A percentile compares a stretch with the other conserved stretches of the same genome.
phyloP scores from a whole-genome alignment of 257 asterid genomes.

The Solanum dulcamara region DNA sequence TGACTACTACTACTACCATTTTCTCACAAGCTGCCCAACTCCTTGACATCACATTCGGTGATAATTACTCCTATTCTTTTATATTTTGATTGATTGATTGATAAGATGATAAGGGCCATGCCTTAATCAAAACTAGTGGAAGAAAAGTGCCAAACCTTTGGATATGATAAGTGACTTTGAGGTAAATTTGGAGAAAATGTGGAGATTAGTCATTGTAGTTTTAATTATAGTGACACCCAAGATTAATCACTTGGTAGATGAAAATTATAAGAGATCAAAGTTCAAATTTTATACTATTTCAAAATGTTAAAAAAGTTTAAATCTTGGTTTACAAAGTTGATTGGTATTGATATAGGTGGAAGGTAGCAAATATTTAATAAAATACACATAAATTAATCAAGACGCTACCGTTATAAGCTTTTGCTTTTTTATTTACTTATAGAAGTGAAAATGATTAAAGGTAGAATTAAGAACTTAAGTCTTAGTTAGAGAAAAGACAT shows the following conservation, averaged over 20 bases:
- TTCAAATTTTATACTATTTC: not conserved
- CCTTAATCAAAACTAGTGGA: not conserved
- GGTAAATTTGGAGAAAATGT: not conserved
- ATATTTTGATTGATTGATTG: not conserved
- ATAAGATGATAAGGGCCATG: not conserved
- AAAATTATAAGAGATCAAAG: not conserved
- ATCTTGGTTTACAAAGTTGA: not conserved
- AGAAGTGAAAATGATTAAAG: not conserved
- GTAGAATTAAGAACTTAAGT: not conserved
- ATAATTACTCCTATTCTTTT: not conserved
- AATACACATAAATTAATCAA: not conserved
- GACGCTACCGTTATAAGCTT: not conserved
- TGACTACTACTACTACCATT: not conserved
- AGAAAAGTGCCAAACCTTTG: not conserved
- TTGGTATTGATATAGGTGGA: not conserved
- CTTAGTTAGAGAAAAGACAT: not conserved
- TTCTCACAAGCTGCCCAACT: not conserved
- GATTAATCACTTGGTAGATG: not conserved
- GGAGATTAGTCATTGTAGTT: not conserved
- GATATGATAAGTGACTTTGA: not conserved
- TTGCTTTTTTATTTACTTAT: not conserved
- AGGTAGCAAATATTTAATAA: not conserved
- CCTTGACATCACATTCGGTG: not conserved
- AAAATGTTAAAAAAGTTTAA: not conserved
- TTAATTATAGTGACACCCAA: not conserved